phyloP scores from a whole-genome alignment of 768 basidiomycete species.

The Candolleomyces efflorescens region DNA sequence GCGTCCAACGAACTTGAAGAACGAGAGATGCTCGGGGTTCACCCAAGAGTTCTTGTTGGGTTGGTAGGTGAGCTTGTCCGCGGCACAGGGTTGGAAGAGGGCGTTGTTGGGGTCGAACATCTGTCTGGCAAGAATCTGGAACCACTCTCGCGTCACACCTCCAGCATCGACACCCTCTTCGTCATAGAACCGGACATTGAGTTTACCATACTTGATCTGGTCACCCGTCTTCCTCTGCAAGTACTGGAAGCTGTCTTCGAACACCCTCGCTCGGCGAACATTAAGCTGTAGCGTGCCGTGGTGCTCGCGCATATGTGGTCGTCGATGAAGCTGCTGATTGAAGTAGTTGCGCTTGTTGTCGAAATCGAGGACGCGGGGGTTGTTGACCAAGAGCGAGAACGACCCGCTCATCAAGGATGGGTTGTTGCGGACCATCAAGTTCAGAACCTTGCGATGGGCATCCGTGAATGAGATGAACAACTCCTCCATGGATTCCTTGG shows the following conservation, averaged over 20 bases:
- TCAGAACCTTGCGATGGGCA: conserved; percentile 87
- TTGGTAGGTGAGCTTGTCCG: conserved; percentile 93
- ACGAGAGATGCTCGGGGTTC: conserved; percentile 92
- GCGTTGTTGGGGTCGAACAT: conserved; percentile 99
- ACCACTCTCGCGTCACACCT: conserved; percentile 98
- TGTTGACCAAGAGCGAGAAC: conserved; percentile 93
- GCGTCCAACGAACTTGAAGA: conserved; percentile 98
- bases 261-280: conserved; percentile 86
- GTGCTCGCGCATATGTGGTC: conserved; percentile 69
- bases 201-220: conserved; percentile 96
- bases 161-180: conserved; percentile 99
- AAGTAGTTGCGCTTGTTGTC: conserved; percentile 99
- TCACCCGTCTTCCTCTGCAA: conserved; percentile 89
- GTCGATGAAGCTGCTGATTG: conserved; percentile 85
- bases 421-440: conserved; percentile 97
- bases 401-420: conserved; percentile 98
- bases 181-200: conserved; percentile 92
- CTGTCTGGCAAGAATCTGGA: conserved; percentile 94
- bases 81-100: conserved; percentile 96
- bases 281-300: conserved; percentile 83
- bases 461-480: conserved; percentile 93
- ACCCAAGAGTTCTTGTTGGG: conserved; percentile 92
- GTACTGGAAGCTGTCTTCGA: conserved; percentile 95
- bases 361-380: conserved; percentile 95
- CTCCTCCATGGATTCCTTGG: conserved; percentile 80